Conservation (phyloP, 768 basidiomycete species). For the Tulasnella sp. region DNA sequence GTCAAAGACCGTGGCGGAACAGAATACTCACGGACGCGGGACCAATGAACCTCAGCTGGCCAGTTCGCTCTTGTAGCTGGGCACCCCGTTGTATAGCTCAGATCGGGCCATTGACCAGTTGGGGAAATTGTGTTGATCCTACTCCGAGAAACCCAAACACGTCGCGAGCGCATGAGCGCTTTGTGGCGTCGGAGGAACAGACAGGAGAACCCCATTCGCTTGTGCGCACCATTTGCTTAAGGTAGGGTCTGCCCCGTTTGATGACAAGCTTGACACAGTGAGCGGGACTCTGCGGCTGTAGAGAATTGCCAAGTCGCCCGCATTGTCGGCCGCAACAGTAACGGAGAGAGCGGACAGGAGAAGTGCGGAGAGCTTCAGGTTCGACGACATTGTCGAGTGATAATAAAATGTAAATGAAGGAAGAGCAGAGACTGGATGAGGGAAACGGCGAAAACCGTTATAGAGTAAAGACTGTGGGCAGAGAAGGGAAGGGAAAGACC, state of each 20-base stretch:
- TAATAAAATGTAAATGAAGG: no score
- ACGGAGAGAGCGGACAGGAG: background rate
- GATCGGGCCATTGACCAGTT: slow-evolving; percentile 24
- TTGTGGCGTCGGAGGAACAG: background rate
- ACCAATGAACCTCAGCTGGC: slow-evolving; percentile 39
- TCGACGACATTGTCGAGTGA: background rate
- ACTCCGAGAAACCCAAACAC: no score
- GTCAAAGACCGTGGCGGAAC: background rate
- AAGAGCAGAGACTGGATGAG: no score
- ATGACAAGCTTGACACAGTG: background rate
- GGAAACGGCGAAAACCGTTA: no score
- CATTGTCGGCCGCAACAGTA: background rate
- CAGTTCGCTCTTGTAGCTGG: slow-evolving; percentile 52
- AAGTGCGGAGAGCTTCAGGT: background rate
- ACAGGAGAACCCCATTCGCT: no score
- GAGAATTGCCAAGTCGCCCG: background rate
- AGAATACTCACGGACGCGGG: background rate
- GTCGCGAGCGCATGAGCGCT: background rate
- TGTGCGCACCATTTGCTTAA: background rate
- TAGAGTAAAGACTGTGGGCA: no score
- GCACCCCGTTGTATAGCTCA: slow-evolving; percentile 59
- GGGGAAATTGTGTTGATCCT: slow-evolving; percentile 12
- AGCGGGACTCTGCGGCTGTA: background rate
- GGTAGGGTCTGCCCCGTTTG: background rate
- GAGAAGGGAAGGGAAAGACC: no score